Base-by-base conservation (phyloP, 1,284 basidiomycete species). In the Tausonia pullulans region DNA sequence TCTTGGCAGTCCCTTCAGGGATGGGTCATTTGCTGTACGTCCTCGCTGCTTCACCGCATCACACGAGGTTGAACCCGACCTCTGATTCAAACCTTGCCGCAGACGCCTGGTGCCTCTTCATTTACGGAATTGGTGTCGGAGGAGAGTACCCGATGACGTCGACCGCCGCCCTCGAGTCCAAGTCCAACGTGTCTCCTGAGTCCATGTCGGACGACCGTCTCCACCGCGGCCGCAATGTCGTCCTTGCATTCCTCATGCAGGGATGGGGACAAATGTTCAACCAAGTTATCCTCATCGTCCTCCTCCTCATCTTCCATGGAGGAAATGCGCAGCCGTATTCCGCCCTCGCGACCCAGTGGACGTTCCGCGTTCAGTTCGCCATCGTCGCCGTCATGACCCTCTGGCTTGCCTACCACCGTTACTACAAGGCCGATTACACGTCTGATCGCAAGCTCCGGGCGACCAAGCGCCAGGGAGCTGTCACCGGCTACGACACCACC, bases 201-300 rank as follows among this genome's bases (percentile, higher is more conserved):
- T 11, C 50, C 14, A 54, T 59, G 58, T 56, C 57, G 6, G 78
- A 76, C 67, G 81, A 82, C 73, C 78, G 81, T 67, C 73, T 81
- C 45, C 80, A 81, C 74, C 76, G 81, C 68, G 81, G 81, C 11
- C 74, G 81, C 63, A 80, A 80, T 70, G 79, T 81, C 67, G 78
- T 79, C 7, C 74, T 81, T 8, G 78, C 80, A 16, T 81, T 81
- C 76, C 71, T 79, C 61, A 80, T 80, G 79, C 79, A 79, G 70
- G 59, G 79, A 56, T 80, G 79, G 79, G 79, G 79, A 67, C 79
- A 80, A 70, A 74, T 81, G 43, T 76, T 80, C 76, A 81, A 82
- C 72, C 65, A 66, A 45, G 65, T 55, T 16, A 55, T 66, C 39
- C 59, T 66, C 40, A 66, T 66, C 41, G 65, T 82, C 65, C 72